Evolutionary conservation across 306 rosid genomes (phyloP), one percentile per base, ranked within the genome.

Genomic region (Betula pendula): DNA sequence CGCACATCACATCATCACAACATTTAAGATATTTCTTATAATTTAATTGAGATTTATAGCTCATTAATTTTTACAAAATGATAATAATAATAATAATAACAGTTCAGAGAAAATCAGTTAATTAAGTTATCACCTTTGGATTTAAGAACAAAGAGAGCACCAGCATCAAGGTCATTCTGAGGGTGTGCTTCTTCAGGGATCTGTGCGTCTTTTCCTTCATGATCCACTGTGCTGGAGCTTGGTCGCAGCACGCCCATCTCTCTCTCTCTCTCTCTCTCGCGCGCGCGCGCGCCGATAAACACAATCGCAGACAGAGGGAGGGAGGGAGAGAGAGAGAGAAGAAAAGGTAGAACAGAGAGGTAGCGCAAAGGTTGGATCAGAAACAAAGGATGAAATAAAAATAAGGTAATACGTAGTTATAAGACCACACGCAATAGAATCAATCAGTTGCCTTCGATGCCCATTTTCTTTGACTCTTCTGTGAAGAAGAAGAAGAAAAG

Each of bases 111-210:
- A n/a, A n/a, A n/a, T n/a, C n/a, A n/a, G n/a, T n/a, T n/a, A n/a
- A n/a, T n/a, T n/a, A n/a, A n/a, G n/a, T n/a, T n/a, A n/a, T n/a
- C n/a, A n/a, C 94, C 97, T 90, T 83, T 89, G 60, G 97, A 90
- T 83, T 92, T 90, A 66, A 92, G 97, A 68, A 92, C 97, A 85
- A 92, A 92, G 66, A 82, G 86, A 70, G 97, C 97, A 20, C 96
- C 97, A 2, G 96, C 97, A 74, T 92, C 97, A 12, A 82, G 76
- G 45, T 84, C 81, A 15, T 67, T 73, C 24, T 70, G 71, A 2
- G 75, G 67, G 19, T 60, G 40, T 60, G 60, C 72, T 13, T 75
- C 81, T 13, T 5, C n/a, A 6, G 50, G 72, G 60, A 2, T 70
- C 58, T 81, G 77, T 45, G 70, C 67, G n/a, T 48, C 79, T 43